A percentile compares a stretch with the other conserved stretches of the same genome.
Evolutionary conservation across 345 rosid genomes (phyloP).

Genomic region (Eucalyptus cloeziana): DNA sequence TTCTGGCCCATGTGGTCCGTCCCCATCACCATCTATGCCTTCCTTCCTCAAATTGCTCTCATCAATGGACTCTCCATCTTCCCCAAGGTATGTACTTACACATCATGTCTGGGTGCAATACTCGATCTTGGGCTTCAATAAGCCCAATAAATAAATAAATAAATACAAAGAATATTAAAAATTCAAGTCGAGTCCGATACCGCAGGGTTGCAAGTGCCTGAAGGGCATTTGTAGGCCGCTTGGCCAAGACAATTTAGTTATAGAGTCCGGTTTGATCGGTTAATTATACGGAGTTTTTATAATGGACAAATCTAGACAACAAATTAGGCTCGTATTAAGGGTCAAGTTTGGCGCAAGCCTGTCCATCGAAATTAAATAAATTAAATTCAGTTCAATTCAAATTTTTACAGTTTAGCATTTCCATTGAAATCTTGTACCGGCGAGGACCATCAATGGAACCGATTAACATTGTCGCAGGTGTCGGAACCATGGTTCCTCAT

Average conservation of each 20-base stretch:
- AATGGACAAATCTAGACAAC: too few relatives aligned
- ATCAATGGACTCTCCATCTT: slow-evolving; percentile 20
- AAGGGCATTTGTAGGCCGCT: too few relatives aligned
- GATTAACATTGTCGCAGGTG: slow-evolving; percentile 9
- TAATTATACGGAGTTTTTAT: not conserved
- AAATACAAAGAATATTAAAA: too few relatives aligned
- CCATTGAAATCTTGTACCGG: not conserved
- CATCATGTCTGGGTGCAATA: not conserved
- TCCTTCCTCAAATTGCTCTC: slow-evolving; percentile 60
- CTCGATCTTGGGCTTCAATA: not conserved
- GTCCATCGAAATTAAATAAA: not conserved
- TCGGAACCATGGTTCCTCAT: slow-evolving; percentile 51
- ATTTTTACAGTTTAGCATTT: not conserved
- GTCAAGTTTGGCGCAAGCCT: not conserved
- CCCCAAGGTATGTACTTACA: not conserved
- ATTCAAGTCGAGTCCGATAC: not conserved
- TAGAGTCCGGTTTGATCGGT: not conserved
- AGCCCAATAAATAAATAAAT: too few relatives aligned
- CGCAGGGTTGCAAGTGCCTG: not conserved
- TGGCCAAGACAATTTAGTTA: not conserved
- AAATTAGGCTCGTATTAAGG: not conserved
- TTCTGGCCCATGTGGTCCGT: slow-evolving; percentile 41
- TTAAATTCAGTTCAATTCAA: too few relatives aligned
- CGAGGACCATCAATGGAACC: not conserved
- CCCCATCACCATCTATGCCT: slow-evolving; percentile 29